phyloP scores from a whole-genome alignment of 148 eudicot species.

The Nyssa sinensis region DNA sequence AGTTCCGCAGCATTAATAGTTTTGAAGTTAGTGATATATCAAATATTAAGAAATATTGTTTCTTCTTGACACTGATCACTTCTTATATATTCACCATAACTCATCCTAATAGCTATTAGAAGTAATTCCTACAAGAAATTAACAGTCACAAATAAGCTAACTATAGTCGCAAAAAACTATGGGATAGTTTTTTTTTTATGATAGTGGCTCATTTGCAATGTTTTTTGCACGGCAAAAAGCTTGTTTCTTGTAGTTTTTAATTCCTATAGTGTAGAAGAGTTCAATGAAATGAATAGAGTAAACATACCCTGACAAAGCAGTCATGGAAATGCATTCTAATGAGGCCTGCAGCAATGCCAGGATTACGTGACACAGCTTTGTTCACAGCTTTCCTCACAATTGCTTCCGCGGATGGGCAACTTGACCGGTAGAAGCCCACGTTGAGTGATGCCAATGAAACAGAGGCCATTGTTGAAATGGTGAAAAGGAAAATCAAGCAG shows the following conservation, averaged over 20 bases:
- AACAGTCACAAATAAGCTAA: too few species aligned
- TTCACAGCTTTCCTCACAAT: conserved; percentile 33
- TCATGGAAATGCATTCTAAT: conserved; percentile 50
- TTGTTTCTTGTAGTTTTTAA: too few species aligned
- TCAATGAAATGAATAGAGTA: too few species aligned
- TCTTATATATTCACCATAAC: too few species aligned
- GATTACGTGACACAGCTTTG: conserved; percentile 25
- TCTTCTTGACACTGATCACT: not conserved
- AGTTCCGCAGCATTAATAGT: not conserved
- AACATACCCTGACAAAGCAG: conserved; percentile 49
- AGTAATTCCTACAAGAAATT: too few species aligned
- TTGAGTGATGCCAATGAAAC: conserved; percentile 10
- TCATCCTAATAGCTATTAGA: too few species aligned
- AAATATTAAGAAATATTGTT: too few species aligned
- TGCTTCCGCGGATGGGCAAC: conserved; percentile 37
- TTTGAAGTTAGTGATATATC: not conserved
- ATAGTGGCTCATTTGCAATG: too few species aligned
- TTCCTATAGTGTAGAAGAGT: too few species aligned
- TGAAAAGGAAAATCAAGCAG: conserved; percentile 5
- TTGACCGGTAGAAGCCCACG: conserved; percentile 29
- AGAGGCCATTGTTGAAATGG: not conserved
- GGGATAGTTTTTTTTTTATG: too few species aligned
- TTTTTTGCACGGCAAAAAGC: too few species aligned
- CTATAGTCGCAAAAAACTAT: too few species aligned
- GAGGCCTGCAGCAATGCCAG: conserved; percentile 42